A percentile compares a stretch with the other conserved stretches of the same genome.
Evolutionary conservation across 225 moss, liverwort and hornwort genomes (phyloP).

Genomic region (Sphagnum tenellum): DNA sequence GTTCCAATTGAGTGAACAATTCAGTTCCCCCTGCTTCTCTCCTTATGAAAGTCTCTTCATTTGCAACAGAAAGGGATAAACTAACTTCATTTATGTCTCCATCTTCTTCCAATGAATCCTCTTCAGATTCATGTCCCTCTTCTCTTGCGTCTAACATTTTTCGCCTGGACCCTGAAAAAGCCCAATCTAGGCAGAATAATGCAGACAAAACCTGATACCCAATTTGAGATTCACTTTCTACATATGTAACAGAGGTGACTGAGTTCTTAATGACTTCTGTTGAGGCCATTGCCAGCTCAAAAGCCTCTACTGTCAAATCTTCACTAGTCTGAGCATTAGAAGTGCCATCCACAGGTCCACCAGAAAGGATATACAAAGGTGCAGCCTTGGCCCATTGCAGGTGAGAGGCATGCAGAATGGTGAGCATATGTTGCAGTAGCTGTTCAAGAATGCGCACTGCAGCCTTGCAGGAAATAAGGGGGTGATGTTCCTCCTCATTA

Average conservation of each 20-base stretch:
- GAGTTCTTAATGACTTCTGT: conserved; percentile 44
- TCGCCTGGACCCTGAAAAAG: conserved; percentile 25
- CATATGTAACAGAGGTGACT: conserved; percentile 29
- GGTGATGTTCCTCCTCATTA: conserved; percentile 15
- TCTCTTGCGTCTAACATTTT: conserved; percentile 19
- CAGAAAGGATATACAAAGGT: conserved; percentile 31
- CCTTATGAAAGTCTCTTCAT: background rate
- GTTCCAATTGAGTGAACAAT: conserved; percentile 25
- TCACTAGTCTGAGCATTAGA: conserved; percentile 8
- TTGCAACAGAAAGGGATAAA: no score
- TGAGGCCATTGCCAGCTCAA: conserved; percentile 51
- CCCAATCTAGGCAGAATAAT: conserved; percentile 77
- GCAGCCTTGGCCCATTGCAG: conserved; percentile 44
- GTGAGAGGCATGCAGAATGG: conserved; percentile 35
- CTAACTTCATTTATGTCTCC: background rate
- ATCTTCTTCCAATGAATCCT: conserved; percentile 31
- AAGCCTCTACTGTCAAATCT: conserved; percentile 16
- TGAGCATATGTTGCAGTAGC: conserved; percentile 36
- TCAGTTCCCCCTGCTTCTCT: conserved; percentile 3
- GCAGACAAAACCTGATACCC: conserved; percentile 61
- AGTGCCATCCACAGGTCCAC: conserved; percentile 7
- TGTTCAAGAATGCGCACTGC: conserved; percentile 38
- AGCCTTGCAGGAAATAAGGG: conserved; percentile 50
- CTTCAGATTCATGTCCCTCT: conserved; percentile 24
- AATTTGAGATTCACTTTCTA: conserved; percentile 36